Percentiles rank a stretch among this genome's conserved stretches.
These are phyloP conservation scores for Linum usitatissimum DNA, from an alignment of 345 rosid genomes.

Conservation along the genomic window DNA sequence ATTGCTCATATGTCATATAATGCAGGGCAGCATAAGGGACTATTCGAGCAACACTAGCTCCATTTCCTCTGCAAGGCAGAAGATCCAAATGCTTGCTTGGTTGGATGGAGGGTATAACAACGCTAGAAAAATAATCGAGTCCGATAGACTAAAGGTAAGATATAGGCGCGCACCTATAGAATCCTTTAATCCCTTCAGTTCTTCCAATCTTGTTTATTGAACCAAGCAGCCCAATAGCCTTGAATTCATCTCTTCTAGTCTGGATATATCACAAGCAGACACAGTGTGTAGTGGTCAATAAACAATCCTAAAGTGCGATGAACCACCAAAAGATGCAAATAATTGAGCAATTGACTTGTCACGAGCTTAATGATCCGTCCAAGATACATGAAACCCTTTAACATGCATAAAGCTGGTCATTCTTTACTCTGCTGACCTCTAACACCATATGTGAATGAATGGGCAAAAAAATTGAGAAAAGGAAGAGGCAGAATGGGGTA, in stretches of 20 bases:
- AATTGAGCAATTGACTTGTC: background rate
- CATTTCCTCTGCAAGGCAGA: conserved; percentile 55
- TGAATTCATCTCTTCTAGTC: conserved; percentile 83
- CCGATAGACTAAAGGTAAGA: conserved; percentile 1
- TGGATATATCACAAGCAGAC: conserved; percentile 22
- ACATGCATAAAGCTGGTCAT: background rate
- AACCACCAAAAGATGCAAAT: conserved; percentile 4
- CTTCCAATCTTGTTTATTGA: conserved; percentile 60
- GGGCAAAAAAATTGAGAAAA: background rate
- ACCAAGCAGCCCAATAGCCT: conserved; percentile 51
- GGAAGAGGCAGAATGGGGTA: background rate
- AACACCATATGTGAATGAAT: no score
- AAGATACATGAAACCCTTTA: background rate
- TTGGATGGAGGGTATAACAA: background rate
- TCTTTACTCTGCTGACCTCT: no score
- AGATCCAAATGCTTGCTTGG: conserved; percentile 3
- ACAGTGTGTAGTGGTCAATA: background rate
- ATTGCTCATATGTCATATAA: conserved; percentile 88
- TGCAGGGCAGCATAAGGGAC: conserved; percentile 94
- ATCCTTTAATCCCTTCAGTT: conserved; percentile 81
- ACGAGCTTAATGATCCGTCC: no score
- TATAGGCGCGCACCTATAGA: conserved; percentile 50
- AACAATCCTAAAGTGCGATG: background rate
- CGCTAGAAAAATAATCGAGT: no score
- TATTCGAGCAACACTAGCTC: conserved; percentile 89